Conservation (phyloP, 495 filamentous ascomycete species). For the Annulohypoxylon bovei region DNA sequence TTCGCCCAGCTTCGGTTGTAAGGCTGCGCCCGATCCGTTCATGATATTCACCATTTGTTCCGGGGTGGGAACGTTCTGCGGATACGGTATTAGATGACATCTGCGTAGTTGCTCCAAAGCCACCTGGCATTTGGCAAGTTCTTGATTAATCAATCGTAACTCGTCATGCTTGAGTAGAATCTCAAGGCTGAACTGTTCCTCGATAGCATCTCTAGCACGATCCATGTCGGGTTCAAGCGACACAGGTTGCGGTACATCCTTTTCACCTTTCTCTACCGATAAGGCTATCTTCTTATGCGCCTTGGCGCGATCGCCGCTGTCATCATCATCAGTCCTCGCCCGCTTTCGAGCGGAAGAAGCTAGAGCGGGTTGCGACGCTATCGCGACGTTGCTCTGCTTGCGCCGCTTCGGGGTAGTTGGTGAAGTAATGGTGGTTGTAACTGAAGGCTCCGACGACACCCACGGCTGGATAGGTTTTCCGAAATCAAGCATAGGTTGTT, state of each 20-base stretch:
- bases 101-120: slow-evolving; percentile 95
- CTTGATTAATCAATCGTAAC: slow-evolving; percentile 91
- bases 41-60: slow-evolving; percentile 72
- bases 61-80: slow-evolving; percentile 67
- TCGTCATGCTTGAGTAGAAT: slow-evolving; percentile 95
- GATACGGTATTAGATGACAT: slow-evolving; percentile 89
- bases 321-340: slow-evolving; percentile 45
- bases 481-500: slow-evolving; percentile 48
- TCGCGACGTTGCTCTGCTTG: slow-evolving; percentile 47
- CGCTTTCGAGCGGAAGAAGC: slow-evolving; percentile 50
- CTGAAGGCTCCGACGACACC: slow-evolving; percentile 44
- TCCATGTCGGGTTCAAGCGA: slow-evolving; percentile 42
- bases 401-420: slow-evolving; percentile 43
- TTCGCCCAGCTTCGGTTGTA: slow-evolving; percentile 65
- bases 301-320: slow-evolving; percentile 48
- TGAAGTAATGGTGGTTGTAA: slow-evolving; percentile 27
- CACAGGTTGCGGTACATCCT: slow-evolving; percentile 23
- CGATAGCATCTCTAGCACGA: slow-evolving; percentile 74
- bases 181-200: slow-evolving; percentile 88
- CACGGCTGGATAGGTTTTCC: slow-evolving; percentile 45
- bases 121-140: slow-evolving; percentile 93
- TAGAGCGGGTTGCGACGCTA: slow-evolving; percentile 41
- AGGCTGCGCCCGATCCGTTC: slow-evolving; percentile 73
- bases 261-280: slow-evolving; percentile 32
- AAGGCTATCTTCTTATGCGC: slow-evolving; percentile 47